Conservation (phyloP, 768 basidiomycete genomes). For the Leccinellum albellum region DNA sequence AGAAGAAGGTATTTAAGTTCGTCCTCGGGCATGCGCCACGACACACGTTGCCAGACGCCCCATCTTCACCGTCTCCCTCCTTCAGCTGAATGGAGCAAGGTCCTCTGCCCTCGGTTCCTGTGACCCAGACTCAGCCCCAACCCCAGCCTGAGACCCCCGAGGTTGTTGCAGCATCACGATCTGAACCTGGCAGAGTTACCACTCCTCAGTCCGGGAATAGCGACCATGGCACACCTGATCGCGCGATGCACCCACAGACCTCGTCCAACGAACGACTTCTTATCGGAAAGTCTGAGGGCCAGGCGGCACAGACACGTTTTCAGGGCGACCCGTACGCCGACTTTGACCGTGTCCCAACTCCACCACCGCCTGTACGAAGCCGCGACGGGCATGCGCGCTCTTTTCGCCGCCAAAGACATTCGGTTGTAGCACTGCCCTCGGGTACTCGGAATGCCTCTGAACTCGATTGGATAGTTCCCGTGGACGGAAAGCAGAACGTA, state of each 20-base stretch:
- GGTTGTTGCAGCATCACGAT: background rate
- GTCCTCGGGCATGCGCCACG: background rate
- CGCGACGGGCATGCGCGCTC: slow-evolving; percentile 17
- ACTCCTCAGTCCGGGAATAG: background rate
- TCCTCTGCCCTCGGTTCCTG: background rate
- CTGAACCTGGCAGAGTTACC: slow-evolving; percentile 6
- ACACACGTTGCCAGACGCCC: background rate
- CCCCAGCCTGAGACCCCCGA: background rate
- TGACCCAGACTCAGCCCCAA: background rate
- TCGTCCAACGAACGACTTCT: slow-evolving; percentile 11
- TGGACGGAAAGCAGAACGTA: slow-evolving; percentile 19
- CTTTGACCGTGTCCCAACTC: slow-evolving; percentile 7
- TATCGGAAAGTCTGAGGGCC: slow-evolving; percentile 3
- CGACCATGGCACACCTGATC: background rate
- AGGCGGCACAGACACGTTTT: background rate
- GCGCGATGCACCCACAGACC: background rate
- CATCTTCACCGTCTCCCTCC: background rate
- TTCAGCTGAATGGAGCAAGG: background rate
- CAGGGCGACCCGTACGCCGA: slow-evolving; percentile 4
- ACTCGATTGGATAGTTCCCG: slow-evolving; percentile 28
- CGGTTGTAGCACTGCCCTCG: background rate
- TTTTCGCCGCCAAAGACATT: slow-evolving; percentile 6
- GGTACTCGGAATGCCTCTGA: slow-evolving; percentile 1
- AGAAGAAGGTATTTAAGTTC: background rate
- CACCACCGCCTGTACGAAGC: slow-evolving; percentile 10